Evolutionary conservation across 306 rosid species (phyloP), one percentile per base, ranked within the genome.

Genomic region (Prunus kanzakura): DNA sequence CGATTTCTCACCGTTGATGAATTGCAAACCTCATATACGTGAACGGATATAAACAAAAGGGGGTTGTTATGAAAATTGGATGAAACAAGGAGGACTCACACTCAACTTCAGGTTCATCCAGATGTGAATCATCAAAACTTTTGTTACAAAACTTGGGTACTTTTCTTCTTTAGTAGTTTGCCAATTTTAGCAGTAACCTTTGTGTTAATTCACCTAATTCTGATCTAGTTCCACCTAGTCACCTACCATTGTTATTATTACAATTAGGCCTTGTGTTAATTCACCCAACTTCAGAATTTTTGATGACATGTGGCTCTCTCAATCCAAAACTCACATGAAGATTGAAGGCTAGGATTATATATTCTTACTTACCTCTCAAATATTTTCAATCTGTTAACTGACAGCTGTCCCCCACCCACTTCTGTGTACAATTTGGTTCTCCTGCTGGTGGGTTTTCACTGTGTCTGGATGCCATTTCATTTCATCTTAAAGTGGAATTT

Each of bases 341-440:
- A 67, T 32, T 50, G 57, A 30, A 45, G 30, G 51, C 70, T 23
- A 20, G 68, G 74, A 81, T 46, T 45, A 49, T 45, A 49, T 67
- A 60, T 75, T 56, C 82, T 51, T 71, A 58, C 16, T 86, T 72
- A 58, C 71, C 72, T 70, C 71, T 63, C 55, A 51, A 70, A 58
- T 56, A 20, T 72, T 64, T 66, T 64, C 62, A 68, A 69, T 77
- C 83, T 81, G 8, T 72, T 58, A 72, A 49, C 38, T 56, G 70
- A 81, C 85, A 84, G 84, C 89, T 86, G 84, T 81, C 78, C 52
- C 61, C 20, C 52, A 10, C 12, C 35, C 32, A 84, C 80, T 78
- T 52, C 22, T 15, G 71, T 72, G 61, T 78, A 84, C 84, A 84
- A 23, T 23, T 66, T 67, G 74, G 75, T 71, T 76, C 84, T 74